Percentiles rank a stretch among this genome's conserved stretches.
phyloP scores from a whole-genome alignment of 2,329 filamentous ascomycete genomes.

The Intubia oerlemansii region DNA sequence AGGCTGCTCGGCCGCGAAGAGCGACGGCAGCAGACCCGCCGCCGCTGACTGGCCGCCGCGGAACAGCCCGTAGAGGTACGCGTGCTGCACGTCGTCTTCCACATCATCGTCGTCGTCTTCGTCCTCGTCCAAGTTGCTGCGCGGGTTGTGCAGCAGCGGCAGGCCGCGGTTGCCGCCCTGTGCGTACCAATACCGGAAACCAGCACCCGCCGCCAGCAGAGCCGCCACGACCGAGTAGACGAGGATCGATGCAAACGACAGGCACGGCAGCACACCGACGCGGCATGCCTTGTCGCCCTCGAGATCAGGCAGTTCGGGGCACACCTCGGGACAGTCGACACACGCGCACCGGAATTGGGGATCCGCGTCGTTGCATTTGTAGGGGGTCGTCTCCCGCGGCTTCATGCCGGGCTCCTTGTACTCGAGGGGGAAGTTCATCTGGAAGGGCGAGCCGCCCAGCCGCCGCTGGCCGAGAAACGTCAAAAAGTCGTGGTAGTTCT shows the following conservation, averaged over 20 bases:
- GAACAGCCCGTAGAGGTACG: constrained; percentile 4
- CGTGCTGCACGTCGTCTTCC: constrained; percentile 44
- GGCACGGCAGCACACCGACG: constrained; percentile 73
- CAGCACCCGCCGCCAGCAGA: constrained; percentile 51
- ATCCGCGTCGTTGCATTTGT: constrained; percentile 79
- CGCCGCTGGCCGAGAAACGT: constrained; percentile 91
- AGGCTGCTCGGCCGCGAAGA: constrained; percentile 17
- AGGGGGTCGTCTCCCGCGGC: constrained; percentile 48
- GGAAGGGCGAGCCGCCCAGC: constrained; percentile 78
- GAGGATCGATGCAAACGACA: constrained; percentile 83
- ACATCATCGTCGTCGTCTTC: constrained; percentile 86
- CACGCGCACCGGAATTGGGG: constrained; percentile 77
- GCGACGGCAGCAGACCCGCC: background rate
- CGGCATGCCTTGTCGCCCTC: constrained; percentile 48
- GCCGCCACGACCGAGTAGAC: constrained; percentile 47
- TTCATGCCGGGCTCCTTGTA: constrained; percentile 49
- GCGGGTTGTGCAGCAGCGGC: constrained; percentile 51
- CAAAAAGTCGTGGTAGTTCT: constrained; percentile 68
- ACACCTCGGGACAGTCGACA: constrained; percentile 75
- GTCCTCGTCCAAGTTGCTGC: constrained; percentile 32
- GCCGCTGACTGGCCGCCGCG: too few relatives aligned
- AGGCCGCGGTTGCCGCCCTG: constrained; percentile 42
- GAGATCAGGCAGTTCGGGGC: constrained; percentile 63
- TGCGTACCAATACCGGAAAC: constrained; percentile 34
- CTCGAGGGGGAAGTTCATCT: constrained; percentile 71